Evolutionary conservation across 176 grass and related monocot species (phyloP).

Genomic region (Pontederia paniculata): DNA sequence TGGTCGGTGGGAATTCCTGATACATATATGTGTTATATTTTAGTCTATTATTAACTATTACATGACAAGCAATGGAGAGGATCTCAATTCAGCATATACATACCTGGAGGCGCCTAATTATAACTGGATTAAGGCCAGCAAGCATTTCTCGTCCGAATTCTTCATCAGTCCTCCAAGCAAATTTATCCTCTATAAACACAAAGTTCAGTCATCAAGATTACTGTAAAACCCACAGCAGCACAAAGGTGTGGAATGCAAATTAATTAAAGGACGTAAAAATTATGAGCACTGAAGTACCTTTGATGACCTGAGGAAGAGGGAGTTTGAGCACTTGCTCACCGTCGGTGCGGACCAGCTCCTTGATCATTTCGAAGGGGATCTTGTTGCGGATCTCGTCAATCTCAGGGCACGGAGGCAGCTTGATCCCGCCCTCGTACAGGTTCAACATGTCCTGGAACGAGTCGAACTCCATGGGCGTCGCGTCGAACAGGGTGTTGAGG

Average conservation of each 20-base stretch:
- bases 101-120: constrained; percentile 59
- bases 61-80: background rate
- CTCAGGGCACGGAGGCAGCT: constrained; percentile 22
- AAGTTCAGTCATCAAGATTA: background rate
- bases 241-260: background rate
- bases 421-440: constrained; percentile 45
- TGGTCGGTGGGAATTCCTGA: constrained; percentile 70
- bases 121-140: constrained; percentile 79
- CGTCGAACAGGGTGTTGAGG: constrained; percentile 27
- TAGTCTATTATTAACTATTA: background rate
- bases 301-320: constrained; percentile 65
- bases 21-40: background rate
- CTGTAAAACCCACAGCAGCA: background rate
- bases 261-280: background rate
- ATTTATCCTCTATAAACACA: constrained; percentile 30
- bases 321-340: constrained; percentile 46
- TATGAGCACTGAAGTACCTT: constrained; percentile 21
- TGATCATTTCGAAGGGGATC: constrained; percentile 47
- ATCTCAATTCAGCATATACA: too few species aligned
- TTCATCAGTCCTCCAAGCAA: constrained; percentile 80
- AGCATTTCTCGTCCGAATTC: constrained; percentile 88
- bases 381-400: constrained; percentile 33
- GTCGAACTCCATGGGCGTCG: constrained; percentile 45
- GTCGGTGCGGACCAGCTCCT: constrained; percentile 38
- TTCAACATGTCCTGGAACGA: constrained; percentile 62